Base-by-base conservation (phyloP, 2,329 filamentous ascomycete species). In the Pseudocercospora cruenta region DNA sequence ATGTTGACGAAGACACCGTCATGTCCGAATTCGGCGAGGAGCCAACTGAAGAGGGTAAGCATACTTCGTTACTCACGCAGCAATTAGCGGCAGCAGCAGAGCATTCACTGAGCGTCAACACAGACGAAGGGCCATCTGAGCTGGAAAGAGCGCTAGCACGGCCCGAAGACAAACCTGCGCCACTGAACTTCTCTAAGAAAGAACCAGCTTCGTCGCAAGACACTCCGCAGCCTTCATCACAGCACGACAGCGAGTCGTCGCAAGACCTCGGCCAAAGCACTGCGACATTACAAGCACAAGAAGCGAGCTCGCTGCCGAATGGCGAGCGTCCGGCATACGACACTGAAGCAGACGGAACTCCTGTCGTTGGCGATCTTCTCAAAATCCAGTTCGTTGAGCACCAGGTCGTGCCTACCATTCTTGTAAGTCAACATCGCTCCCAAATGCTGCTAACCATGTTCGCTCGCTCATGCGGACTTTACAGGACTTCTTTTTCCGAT, bases 361-460 rank as follows among this genome's bases (percentile, higher is more conserved):
- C 93, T 2, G 93, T 99, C 22, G 95, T 99, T 10, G 95, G 95
- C 60, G 95, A 99, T 78, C 91, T 90, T 74, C 83, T 99, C 67
- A 99, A 99, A 82, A 94, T 95, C 79, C 93, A 94, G 80, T 98
- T 99, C 81, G 94, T 98, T 24, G 91, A 97, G 78, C 89, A 98
- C 79, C 88, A 89, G 70, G 95, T 99, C 69, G 94, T 99, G 61
- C 95, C 95, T 28, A 97, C 93, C 1, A 98, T 99, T 74, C 81
- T 99, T 78, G 93, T 96, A 85, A 85, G 90, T 65, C 14, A 22
- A 60, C 43, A 26, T 31, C 60, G 24, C 59, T n/a, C 8, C n/a
- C 26, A 28, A 24, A n/a, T 3, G 28, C 51, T 58, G 21, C 54
- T 58, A 24, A 58, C 54, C 26, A 21, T 21, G 54, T 58, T 33